Conservation (phyloP, 306 rosid genomes). For the Medicago arabica region DNA sequence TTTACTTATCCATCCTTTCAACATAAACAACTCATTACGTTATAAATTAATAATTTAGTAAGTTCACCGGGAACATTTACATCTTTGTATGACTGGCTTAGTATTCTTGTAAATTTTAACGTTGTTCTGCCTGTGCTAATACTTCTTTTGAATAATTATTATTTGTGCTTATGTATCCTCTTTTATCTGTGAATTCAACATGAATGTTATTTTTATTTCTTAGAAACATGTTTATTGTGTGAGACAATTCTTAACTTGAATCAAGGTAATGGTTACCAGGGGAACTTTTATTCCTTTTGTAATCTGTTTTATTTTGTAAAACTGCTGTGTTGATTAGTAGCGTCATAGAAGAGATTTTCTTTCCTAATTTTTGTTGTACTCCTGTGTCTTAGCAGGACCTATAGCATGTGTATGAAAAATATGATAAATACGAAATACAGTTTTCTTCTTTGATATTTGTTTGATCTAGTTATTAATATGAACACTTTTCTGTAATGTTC, state of each 20-base stretch:
- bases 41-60: conserved; percentile 20
- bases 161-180: neutral
- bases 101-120: neutral
- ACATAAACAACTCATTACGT: conserved; percentile 14
- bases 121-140: neutral
- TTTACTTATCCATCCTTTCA: conserved; percentile 5
- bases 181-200: no score
- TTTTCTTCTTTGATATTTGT: neutral
- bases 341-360: neutral
- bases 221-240: neutral
- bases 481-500: neutral
- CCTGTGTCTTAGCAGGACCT: neutral
- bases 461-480: neutral
- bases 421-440: neutral
- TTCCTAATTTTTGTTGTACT: neutral
- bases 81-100: neutral
- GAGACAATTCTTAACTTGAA: neutral
- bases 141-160: conserved; percentile 25
- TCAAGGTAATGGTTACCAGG: neutral
- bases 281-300: neutral
- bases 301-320: neutral
- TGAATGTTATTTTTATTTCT: neutral
- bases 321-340: neutral
- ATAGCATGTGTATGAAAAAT: neutral
- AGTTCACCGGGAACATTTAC: neutral